A percentile compares a stretch with the other conserved stretches of the same genome.
Evolutionary conservation across 2,329 filamentous ascomycete species (phyloP).

Genomic region (Ambrosiella cleistominuta): DNA sequence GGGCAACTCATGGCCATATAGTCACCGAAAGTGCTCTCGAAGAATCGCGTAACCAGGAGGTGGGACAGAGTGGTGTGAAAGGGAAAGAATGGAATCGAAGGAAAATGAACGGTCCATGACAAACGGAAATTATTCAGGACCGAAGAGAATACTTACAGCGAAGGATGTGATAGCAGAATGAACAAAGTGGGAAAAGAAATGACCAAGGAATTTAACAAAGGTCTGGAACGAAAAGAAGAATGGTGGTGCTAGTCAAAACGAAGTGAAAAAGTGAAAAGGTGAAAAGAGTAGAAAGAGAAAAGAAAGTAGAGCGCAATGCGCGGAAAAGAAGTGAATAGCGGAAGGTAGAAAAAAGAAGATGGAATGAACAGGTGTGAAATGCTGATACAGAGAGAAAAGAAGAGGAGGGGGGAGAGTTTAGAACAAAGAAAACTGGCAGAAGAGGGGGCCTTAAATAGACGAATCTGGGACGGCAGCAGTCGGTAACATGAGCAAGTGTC

Average conservation of each 20-base stretch:
- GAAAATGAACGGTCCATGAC: neutral
- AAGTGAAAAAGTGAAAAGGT: conserved; percentile 15
- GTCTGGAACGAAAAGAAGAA: conserved; percentile 1
- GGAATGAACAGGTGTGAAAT: conserved; percentile 5
- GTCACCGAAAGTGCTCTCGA: neutral
- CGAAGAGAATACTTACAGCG: neutral
- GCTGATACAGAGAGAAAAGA: conserved; percentile 6
- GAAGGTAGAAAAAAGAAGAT: conserved; percentile 2
- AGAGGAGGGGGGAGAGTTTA: conserved; percentile 4
- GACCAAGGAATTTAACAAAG: neutral
- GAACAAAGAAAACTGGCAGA: neutral
- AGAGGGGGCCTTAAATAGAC: neutral
- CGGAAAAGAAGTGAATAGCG: conserved; percentile 8
- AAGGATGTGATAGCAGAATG: neutral
- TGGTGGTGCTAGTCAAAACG: neutral
- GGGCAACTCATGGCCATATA: too few species aligned
- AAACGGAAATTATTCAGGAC: too few species aligned
- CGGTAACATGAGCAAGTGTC: neutral
- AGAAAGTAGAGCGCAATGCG: conserved; percentile 13
- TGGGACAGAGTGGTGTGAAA: neutral
- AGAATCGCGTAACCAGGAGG: neutral
- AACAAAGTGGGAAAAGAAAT: neutral
- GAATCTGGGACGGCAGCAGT: neutral
- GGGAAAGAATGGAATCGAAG: neutral
- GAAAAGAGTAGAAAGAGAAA: conserved; percentile 17